Conservation (phyloP, 1,139 yeast genomes). For the Schwanniomyces etchellsii region DNA sequence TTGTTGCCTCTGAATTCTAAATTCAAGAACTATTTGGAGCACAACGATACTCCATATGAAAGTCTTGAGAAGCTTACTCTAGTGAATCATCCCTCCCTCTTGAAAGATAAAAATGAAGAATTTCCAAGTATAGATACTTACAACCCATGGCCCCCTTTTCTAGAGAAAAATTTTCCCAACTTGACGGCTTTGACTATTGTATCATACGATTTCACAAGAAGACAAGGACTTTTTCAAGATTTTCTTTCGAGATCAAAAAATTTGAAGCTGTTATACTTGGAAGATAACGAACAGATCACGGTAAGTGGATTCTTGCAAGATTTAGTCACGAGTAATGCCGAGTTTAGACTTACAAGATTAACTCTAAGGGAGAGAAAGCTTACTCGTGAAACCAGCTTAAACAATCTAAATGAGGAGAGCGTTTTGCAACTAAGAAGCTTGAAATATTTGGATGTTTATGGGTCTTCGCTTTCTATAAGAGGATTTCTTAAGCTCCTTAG, state of each 20-base stretch:
- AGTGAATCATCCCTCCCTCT: constrained; percentile 23
- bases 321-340: constrained; percentile 24
- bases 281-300: constrained; percentile 27
- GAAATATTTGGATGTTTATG: constrained; percentile 28
- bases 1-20: constrained; percentile 18
- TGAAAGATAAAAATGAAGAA: constrained; percentile 7
- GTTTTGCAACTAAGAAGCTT: constrained; percentile 21
- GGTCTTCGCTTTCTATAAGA: constrained; percentile 24
- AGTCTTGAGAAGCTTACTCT: constrained; percentile 16
- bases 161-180: constrained; percentile 16
- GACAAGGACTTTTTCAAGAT: constrained; percentile 23
- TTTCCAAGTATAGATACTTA: constrained; percentile 15
- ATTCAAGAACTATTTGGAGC: constrained; percentile 8
- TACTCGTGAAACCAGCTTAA: constrained; percentile 15
- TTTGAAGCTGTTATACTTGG: constrained; percentile 22
- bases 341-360: constrained; percentile 20
- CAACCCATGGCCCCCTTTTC: constrained; percentile 21
- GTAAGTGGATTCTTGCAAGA: constrained; percentile 25
- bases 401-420: constrained; percentile 20
- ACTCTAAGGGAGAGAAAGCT: constrained; percentile 26
- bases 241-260: constrained; percentile 17
- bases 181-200: constrained; percentile 22
- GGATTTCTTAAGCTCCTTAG: constrained; percentile 27
- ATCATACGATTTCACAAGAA: constrained; percentile 26
- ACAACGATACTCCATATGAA: constrained; percentile 4